Percentiles rank a stretch among this genome's conserved stretches.
Evolutionary conservation across 768 basidiomycete species (phyloP).

Genomic region (Calocybe gangraenosa): DNA sequence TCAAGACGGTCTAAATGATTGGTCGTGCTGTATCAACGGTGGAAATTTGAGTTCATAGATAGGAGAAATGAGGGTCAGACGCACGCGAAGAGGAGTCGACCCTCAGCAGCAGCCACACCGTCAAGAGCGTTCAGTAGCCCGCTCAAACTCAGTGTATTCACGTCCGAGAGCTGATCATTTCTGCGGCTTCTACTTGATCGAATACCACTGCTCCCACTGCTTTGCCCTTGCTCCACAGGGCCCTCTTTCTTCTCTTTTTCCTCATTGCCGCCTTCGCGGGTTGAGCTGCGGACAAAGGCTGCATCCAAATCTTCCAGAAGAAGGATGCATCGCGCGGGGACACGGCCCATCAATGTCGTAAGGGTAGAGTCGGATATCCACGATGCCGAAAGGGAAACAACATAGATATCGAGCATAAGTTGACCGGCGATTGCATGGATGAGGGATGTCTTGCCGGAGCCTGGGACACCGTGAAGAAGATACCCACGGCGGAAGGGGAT

Average conservation of each 20-base stretch:
- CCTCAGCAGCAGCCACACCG: slow-evolving; percentile 84
- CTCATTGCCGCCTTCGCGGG: slow-evolving; percentile 50
- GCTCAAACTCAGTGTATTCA: slow-evolving; percentile 78
- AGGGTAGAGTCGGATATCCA: slow-evolving; percentile 89
- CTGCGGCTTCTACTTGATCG: slow-evolving; percentile 31
- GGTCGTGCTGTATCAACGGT: slow-evolving; percentile 52
- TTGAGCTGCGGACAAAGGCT: slow-evolving; percentile 75
- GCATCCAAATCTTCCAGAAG: slow-evolving; percentile 90
- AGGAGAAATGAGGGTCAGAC: slow-evolving; percentile 36
- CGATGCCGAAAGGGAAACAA: slow-evolving; percentile 79
- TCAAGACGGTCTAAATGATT: slow-evolving; percentile 91
- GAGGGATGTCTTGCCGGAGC: slow-evolving; percentile 82
- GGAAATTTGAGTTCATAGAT: slow-evolving; percentile 3
- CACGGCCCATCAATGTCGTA: slow-evolving; percentile 81
- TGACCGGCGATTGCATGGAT: slow-evolving; percentile 88
- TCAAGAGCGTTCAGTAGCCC: slow-evolving; percentile 84
- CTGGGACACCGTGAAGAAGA: slow-evolving; percentile 79
- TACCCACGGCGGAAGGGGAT: slow-evolving; percentile 91
- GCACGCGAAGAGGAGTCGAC: slow-evolving; percentile 84
- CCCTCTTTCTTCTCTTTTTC: slow-evolving; percentile 29
- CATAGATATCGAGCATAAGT: slow-evolving; percentile 88
- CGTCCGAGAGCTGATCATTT: slow-evolving; percentile 61
- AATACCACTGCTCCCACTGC: slow-evolving; percentile 14
- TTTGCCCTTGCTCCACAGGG: slow-evolving; percentile 19
- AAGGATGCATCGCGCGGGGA: slow-evolving; percentile 81